These are phyloP conservation scores for Eragrostis tef DNA, from an alignment of 202 grass and related monocot species.

Conservation along the genomic window DNA sequence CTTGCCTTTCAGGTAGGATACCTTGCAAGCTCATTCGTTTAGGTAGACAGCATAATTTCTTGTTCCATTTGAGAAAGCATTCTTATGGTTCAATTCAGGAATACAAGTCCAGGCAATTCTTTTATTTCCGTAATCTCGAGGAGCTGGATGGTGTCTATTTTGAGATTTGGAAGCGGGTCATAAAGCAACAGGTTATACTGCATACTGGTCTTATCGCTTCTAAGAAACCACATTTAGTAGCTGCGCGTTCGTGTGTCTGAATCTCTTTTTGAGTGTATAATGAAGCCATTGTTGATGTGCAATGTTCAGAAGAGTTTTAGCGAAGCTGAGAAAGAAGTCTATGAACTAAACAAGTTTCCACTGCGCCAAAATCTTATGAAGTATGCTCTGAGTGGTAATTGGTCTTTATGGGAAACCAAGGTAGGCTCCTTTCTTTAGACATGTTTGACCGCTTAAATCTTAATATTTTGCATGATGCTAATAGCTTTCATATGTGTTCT, in stretches of 20 bases:
- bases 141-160: slow-evolving; percentile 14
- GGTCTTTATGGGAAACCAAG: not conserved
- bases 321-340: not conserved
- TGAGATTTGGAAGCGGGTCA: slow-evolving; percentile 30
- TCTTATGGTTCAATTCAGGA: not conserved
- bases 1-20: not conserved
- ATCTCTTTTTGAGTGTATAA: not conserved
- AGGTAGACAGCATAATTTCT: not conserved
- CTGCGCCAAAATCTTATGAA: not conserved
- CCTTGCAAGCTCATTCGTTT: not conserved
- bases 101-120: not conserved
- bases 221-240: not conserved
- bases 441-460: not conserved
- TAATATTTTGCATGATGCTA: not conserved
- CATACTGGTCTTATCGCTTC: too few relatives aligned
- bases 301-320: not conserved
- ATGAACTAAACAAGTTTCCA: not conserved
- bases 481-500: not conserved
- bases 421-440: not conserved
- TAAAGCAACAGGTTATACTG: slow-evolving; percentile 20
- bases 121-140: not conserved
- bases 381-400: not conserved
- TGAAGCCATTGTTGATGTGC: not conserved
- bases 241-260: not conserved
- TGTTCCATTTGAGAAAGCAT: not conserved